phyloP scores from a whole-genome alignment of 2,329 filamentous ascomycete genomes.

The Fusarium lyarnte region DNA sequence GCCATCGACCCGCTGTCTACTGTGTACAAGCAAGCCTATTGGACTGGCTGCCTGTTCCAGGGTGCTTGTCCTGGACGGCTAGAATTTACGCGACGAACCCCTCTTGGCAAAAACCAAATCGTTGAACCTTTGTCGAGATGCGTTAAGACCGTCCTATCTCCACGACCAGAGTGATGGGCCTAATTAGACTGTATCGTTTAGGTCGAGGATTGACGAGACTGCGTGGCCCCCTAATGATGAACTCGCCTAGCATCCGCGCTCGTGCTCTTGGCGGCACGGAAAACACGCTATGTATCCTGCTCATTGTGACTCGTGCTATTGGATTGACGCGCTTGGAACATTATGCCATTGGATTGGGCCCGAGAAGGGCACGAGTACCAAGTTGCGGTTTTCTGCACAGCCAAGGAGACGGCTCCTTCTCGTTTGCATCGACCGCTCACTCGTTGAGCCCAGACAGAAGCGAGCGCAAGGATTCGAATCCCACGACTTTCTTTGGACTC shows the following conservation, averaged over 20 bases:
- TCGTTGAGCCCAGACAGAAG: constrained; percentile 34
- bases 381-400: constrained; percentile 20
- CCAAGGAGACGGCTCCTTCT: constrained; percentile 33
- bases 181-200: constrained; percentile 1
- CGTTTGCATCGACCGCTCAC: constrained; percentile 28
- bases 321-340: constrained; percentile 5
- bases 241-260: constrained; percentile 11
- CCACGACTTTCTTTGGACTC: constrained; percentile 35
- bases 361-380: constrained; percentile 19
- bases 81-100: constrained; percentile 14
- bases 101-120: constrained; percentile 20
- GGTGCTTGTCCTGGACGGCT: constrained; percentile 15
- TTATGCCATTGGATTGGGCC: constrained; percentile 13
- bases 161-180: constrained; percentile 6
- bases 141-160: constrained; percentile 26
- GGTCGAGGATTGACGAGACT: constrained; percentile 14
- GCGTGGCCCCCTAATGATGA: constrained; percentile 27
- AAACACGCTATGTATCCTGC: constrained; percentile 1
- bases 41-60: background rate
- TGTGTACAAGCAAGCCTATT: constrained; percentile 20
- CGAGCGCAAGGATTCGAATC: constrained; percentile 42
- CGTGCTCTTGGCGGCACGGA: constrained; percentile 10
- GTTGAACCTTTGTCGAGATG: constrained; percentile 5
- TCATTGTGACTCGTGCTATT: constrained; percentile 5
- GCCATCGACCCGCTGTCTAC: constrained; percentile 25